These are phyloP conservation scores for Zygotorulaspora danielsina DNA, from an alignment of 805 yeast species.

Conservation along the genomic window DNA sequence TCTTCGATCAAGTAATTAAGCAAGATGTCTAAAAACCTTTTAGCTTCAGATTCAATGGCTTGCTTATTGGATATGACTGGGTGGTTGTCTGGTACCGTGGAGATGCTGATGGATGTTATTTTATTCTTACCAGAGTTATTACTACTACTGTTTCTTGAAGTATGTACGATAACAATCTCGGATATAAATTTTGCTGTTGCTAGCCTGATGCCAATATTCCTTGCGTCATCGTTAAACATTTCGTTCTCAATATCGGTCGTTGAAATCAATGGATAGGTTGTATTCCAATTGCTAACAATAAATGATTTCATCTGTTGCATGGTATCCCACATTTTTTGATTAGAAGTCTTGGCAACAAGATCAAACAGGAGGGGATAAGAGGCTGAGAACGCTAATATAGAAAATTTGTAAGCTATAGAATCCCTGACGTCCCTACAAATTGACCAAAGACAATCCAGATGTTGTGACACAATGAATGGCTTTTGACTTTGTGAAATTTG, in stretches of 20 bases:
- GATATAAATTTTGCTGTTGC: constrained; percentile 70
- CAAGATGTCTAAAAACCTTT: constrained; percentile 61
- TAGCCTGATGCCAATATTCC: constrained; percentile 57
- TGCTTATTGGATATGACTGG: constrained; percentile 51
- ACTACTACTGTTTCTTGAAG: constrained; percentile 33
- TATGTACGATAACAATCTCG: constrained; percentile 52
- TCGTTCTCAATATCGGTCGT: constrained; percentile 21
- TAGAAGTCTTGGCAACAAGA: constrained; percentile 41
- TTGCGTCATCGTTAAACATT: constrained; percentile 36
- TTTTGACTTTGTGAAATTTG: constrained; percentile 26
- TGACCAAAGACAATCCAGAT: constrained; percentile 27
- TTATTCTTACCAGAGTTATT: constrained; percentile 3
- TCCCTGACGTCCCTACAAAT: constrained; percentile 28
- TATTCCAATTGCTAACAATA: constrained; percentile 58
- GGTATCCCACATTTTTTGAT: constrained; percentile 48
- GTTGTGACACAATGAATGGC: constrained; percentile 32
- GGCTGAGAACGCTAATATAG: constrained; percentile 40
- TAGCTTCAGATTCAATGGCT: constrained; percentile 66
- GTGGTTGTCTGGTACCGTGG: constrained; percentile 53
- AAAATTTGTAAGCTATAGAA: constrained; percentile 35
- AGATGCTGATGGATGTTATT: constrained; percentile 41
- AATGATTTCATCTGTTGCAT: constrained; percentile 52
- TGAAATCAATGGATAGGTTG: constrained; percentile 49
- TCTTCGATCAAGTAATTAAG: constrained; percentile 54
- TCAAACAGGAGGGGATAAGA: constrained; percentile 47